A percentile compares a stretch with the other conserved stretches of the same genome.
Conservation (phyloP, 176 grass and related monocot species). For the sorghum (Sorghum bicolor) region DNA sequence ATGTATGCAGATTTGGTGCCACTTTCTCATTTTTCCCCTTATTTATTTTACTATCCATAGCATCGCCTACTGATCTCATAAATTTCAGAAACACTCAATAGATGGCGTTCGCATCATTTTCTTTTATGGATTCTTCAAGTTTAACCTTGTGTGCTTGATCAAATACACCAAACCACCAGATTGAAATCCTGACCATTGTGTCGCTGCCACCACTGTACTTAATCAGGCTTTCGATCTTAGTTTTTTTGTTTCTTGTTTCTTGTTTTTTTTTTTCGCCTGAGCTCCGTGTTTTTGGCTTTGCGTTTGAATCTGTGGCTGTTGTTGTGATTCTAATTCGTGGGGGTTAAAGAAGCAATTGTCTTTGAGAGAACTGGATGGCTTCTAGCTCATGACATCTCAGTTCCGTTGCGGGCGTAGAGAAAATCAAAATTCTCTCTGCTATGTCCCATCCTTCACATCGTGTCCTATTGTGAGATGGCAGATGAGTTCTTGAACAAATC, state of each 20-base stretch:
- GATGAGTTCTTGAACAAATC: slow-evolving; percentile 33
- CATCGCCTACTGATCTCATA: neutral
- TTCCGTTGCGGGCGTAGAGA: slow-evolving; percentile 47
- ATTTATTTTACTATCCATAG: neutral
- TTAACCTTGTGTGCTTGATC: neutral
- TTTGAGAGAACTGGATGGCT: slow-evolving; percentile 44
- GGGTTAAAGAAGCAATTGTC: neutral
- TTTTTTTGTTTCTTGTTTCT: neutral
- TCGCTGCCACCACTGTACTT: neutral
- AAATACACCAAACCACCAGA: neutral
- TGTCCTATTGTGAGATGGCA: slow-evolving; percentile 24
- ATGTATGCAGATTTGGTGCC: neutral
- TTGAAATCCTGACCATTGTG: neutral
- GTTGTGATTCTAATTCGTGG: neutral
- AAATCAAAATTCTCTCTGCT: neutral
- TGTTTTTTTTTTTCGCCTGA: neutral
- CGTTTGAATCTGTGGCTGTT: too few species aligned
- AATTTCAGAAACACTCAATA: slow-evolving; percentile 2
- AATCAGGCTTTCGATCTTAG: neutral
- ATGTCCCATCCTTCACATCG: neutral
- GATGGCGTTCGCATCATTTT: neutral
- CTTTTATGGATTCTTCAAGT: neutral
- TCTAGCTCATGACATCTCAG: slow-evolving; percentile 5
- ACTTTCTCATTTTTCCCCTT: neutral
- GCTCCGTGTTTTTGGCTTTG: neutral